Evolutionary conservation across 2,329 filamentous ascomycete species (phyloP).

Genomic region (Beauveria sp.): DNA sequence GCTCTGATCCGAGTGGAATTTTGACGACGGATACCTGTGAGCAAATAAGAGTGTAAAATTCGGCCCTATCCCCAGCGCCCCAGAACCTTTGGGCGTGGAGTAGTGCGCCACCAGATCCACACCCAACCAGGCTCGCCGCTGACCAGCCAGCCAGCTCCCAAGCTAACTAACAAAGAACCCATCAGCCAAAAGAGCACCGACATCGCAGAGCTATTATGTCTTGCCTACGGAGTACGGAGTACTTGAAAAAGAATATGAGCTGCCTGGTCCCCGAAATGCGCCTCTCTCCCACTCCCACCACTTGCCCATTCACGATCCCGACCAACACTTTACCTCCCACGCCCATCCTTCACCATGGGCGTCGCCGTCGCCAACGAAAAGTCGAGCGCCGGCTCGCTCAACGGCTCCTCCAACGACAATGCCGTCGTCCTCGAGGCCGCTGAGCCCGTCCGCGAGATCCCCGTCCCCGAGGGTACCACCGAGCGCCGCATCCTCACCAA

Average conservation of each 20-base stretch:
- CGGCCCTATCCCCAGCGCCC: background rate
- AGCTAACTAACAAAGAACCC: background rate
- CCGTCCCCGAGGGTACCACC: slow-evolving; percentile 44
- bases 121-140: background rate
- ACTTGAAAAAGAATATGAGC: too few relatives aligned
- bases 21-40: too few relatives aligned
- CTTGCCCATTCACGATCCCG: background rate
- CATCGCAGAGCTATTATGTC: background rate
- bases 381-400: slow-evolving; percentile 13
- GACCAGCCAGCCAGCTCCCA: background rate
- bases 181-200: background rate
- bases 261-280: too few relatives aligned
- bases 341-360: slow-evolving; percentile 13
- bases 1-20: too few relatives aligned
- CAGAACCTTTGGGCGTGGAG: background rate
- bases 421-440: slow-evolving; percentile 3
- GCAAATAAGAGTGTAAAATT: too few relatives aligned
- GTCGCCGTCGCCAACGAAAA: slow-evolving; percentile 14
- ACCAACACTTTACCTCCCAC: background rate
- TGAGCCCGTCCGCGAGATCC: background rate
- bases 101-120: slow-evolving; percentile 7
- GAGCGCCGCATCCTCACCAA: slow-evolving; percentile 60
- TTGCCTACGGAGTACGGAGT: too few relatives aligned
- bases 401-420: slow-evolving; percentile 12
- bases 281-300: background rate